Evolutionary conservation across 768 basidiomycete genomes (phyloP).

Genomic region (Glaciozyma antarctica): DNA sequence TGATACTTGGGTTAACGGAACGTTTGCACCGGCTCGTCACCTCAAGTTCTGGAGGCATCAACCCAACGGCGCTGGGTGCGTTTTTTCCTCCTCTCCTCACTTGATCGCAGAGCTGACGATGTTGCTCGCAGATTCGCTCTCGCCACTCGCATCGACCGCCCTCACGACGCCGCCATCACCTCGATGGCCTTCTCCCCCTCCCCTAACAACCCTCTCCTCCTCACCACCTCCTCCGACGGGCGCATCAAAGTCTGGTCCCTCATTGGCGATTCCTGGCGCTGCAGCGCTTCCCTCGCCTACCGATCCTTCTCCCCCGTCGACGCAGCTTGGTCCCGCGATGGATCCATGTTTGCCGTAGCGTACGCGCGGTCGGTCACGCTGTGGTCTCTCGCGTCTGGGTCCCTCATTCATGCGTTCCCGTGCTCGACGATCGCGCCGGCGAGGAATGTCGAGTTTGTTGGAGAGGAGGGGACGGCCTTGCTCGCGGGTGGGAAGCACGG

Average conservation of each 20-base stretch:
- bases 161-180: slow-evolving; percentile 63
- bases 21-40: slow-evolving; percentile 59
- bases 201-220: slow-evolving; percentile 45
- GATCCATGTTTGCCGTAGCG: slow-evolving; percentile 68
- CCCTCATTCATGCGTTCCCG: slow-evolving; percentile 46
- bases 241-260: slow-evolving; percentile 72
- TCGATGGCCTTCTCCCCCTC: slow-evolving; percentile 61
- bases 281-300: slow-evolving; percentile 61
- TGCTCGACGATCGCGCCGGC: slow-evolving; percentile 50
- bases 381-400: slow-evolving; percentile 59
- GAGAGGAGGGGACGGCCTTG: slow-evolving; percentile 21
- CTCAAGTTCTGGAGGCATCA: slow-evolving; percentile 73
- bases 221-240: slow-evolving; percentile 67
- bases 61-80: slow-evolving; percentile 45
- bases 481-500: slow-evolving; percentile 34
- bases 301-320: slow-evolving; percentile 47
- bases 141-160: slow-evolving; percentile 79
- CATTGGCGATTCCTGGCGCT: slow-evolving; percentile 65
- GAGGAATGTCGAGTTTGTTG: slow-evolving; percentile 40
- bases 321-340: slow-evolving; percentile 72
- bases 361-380: slow-evolving; percentile 59
- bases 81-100: slow-evolving; percentile 46
- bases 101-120: background rate
- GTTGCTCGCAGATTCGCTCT: slow-evolving; percentile 42
- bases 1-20: slow-evolving; percentile 62